Conservation (phyloP, 768 basidiomycete genomes). For the Albatrellus ellisii region DNA sequence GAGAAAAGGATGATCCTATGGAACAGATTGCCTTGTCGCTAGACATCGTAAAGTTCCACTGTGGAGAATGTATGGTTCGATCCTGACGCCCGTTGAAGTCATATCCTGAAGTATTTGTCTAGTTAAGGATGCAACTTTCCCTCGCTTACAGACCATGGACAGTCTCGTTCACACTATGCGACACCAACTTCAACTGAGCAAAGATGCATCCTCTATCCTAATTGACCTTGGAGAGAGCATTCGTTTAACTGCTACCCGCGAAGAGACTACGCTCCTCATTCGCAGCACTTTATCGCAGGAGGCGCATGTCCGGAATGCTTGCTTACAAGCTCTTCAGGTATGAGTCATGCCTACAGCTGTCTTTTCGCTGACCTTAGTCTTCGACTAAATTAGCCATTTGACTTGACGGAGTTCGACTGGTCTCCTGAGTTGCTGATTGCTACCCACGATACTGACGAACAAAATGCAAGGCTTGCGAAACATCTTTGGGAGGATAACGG, state of each 20-base stretch:
- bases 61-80: conserved; percentile 51
- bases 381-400: conserved; percentile 53
- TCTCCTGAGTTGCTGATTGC: conserved; percentile 81
- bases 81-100: background rate
- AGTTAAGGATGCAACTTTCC: conserved; percentile 67
- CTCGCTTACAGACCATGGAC: conserved; percentile 55
- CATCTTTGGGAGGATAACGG: conserved; percentile 95
- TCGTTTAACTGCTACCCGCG: conserved; percentile 41
- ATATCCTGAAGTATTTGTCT: conserved; percentile 5
- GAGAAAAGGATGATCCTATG: conserved; percentile 61
- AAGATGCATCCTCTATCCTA: conserved; percentile 72
- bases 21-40: conserved; percentile 70
- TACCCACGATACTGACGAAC: conserved; percentile 80
- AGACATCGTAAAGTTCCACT: conserved; percentile 59
- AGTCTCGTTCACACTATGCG: conserved; percentile 61
- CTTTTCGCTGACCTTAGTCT: background rate
- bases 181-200: conserved; percentile 67
- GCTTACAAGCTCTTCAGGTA: conserved; percentile 85
- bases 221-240: conserved; percentile 75
- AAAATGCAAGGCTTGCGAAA: conserved; percentile 70
- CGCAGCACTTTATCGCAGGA: conserved; percentile 74
- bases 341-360: background rate
- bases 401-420: conserved; percentile 91
- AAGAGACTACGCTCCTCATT: conserved; percentile 57
- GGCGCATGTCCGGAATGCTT: conserved; percentile 75